Conservation (phyloP, 2,329 filamentous ascomycete species). For the Alternaria triticina region DNA sequence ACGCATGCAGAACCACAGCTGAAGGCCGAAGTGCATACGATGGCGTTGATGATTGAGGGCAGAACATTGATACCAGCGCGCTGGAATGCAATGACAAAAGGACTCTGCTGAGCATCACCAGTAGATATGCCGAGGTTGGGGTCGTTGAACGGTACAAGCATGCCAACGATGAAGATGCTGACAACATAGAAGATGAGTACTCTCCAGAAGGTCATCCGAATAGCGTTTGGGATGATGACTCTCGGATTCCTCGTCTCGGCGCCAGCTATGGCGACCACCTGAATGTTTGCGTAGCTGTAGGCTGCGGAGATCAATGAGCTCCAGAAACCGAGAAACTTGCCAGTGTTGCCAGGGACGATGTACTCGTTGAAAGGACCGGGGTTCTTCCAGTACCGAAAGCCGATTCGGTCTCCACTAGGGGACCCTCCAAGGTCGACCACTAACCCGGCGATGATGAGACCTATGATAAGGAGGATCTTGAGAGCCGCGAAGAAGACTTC, state of each 20-base stretch:
- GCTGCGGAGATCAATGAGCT: conserved; percentile 60
- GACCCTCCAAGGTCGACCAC: conserved; percentile 39
- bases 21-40: conserved; percentile 73
- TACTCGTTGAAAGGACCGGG: conserved; percentile 60
- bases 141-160: conserved; percentile 63
- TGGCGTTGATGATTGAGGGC: conserved; percentile 74
- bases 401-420: conserved; percentile 45
- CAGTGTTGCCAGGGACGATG: conserved; percentile 61
- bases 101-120: conserved; percentile 34
- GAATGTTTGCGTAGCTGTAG: conserved; percentile 37
- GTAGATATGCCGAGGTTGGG: conserved; percentile 54
- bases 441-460: conserved; percentile 36
- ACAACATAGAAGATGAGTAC: conserved; percentile 61
- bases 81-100: conserved; percentile 68
- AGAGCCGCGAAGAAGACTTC: conserved; percentile 58
- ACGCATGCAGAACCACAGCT: background rate
- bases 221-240: conserved; percentile 58
- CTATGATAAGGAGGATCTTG: conserved; percentile 49
- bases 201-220: conserved; percentile 60
- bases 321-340: conserved; percentile 67
- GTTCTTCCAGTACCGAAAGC: conserved; percentile 71
- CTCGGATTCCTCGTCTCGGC: conserved; percentile 41
- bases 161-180: conserved; percentile 59
- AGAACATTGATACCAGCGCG: conserved; percentile 71
- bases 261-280: conserved; percentile 37